Conservation (phyloP, 352 stramenopile genomes). For the Globisporangium apiculatum region DNA sequence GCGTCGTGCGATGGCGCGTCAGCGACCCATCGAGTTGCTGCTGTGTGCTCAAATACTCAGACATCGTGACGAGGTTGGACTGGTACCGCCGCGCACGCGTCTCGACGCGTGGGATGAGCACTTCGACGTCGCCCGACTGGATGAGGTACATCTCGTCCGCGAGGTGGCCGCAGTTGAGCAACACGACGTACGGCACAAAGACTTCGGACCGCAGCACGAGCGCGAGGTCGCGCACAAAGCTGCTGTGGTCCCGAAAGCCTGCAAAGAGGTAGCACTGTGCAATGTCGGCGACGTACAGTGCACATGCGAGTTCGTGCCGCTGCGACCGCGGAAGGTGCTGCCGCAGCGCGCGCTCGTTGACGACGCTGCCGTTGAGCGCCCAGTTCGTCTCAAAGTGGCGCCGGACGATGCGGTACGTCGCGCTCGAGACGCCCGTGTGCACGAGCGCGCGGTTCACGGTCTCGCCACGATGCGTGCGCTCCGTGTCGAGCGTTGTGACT, state of each 20-base stretch:
- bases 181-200: conserved; percentile 47
- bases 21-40: not conserved
- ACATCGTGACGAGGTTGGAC: conserved; percentile 2
- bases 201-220: conserved; percentile 42
- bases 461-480: conserved; percentile 3
- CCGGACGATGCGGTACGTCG: conserved; percentile 11
- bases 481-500: conserved; percentile 7
- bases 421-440: conserved; percentile 7
- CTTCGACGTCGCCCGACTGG: conserved; percentile 49
- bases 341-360: conserved; percentile 10
- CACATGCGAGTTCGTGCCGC: conserved; percentile 11
- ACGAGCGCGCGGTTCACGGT: conserved; percentile 12
- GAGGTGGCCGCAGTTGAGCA: conserved; percentile 46
- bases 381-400: conserved; percentile 19
- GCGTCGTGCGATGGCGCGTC: not conserved
- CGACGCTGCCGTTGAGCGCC: conserved; percentile 15
- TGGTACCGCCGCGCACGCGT: conserved; percentile 3
- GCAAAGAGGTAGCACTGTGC: conserved; percentile 10
- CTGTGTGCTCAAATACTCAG: conserved; percentile 7
- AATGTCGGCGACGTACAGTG: conserved; percentile 8
- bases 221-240: conserved; percentile 26
- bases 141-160: conserved; percentile 54
- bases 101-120: conserved; percentile 25
- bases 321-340: conserved; percentile 17
- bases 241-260: conserved; percentile 2